Base-by-base conservation (phyloP, 1,139 yeast species). In the Scheffersomyces stambukii region DNA sequence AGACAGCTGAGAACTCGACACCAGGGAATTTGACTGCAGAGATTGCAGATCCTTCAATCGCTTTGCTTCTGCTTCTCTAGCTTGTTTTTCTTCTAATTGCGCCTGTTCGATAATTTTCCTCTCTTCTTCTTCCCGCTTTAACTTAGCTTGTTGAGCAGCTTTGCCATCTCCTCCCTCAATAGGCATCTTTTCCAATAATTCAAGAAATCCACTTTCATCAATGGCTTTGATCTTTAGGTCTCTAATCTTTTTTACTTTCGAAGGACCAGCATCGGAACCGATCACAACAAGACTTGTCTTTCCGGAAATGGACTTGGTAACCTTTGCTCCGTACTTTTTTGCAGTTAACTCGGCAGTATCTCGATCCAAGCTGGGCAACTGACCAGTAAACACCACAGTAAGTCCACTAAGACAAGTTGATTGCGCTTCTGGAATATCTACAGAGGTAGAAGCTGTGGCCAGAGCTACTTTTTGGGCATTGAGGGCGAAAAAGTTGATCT, bases 201-300 rank as follows among this genome's bases (percentile, higher is more conserved):
- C 75, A 25, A 84, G 58, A 45, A 93, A 88, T 0, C 98, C 98
- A 5, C 75, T 83, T 52, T 91, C 95, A 46, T 78, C 79, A 35
- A 91, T 82, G 16, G 94, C 85, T 53, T 89, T 89, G 31, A 85
- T 75, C 8, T 75, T 72, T 40, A 80, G 61, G 31, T 76, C 72
- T 44, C 75, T 80, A 45, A 93, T 91, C 48, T 81, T 85, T 43
- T 77, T 76, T 27, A 91, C 77, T 55, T 91, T 91, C n/a, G 88
- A 78, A 2, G 98, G 97, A 0, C 99, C 99, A 1, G 98, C 98
- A 43, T 91, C 96, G 29, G 75, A 86, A 5, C 99, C 99, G 17
- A 93, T 67, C 2, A 91, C 96, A 5, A 91, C 96, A 26, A 88
- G 67, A 20, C 86, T 76, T 0, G 98, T 93, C 47, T 81, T 84